phyloP scores from a whole-genome alignment of 2,329 filamentous ascomycete genomes.

The Pyrenochaeta sp. region DNA sequence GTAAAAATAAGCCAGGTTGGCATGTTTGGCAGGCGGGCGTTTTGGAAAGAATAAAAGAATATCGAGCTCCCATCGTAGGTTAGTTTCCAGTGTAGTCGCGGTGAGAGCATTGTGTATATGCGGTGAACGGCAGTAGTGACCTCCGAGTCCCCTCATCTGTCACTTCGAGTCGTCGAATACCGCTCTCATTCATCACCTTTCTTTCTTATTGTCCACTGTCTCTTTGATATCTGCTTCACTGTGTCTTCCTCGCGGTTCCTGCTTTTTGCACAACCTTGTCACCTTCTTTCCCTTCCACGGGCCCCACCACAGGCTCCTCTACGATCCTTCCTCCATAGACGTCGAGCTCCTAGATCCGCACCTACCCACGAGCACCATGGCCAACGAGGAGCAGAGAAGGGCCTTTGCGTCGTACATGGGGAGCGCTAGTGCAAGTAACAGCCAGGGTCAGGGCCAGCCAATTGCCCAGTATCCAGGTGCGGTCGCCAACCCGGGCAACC shows the following conservation, averaged over 20 bases:
- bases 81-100: not conserved
- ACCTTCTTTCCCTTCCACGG: constrained; percentile 5
- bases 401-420: constrained; percentile 45
- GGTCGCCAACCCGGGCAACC: constrained; percentile 23
- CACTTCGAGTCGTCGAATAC: constrained; percentile 13
- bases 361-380: constrained; percentile 32
- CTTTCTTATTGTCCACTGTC: not conserved
- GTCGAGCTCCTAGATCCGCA: constrained; percentile 15
- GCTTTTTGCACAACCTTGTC: not conserved
- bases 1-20: constrained; percentile 35
- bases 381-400: constrained; percentile 40
- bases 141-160: constrained; percentile 15
- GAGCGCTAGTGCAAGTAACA: constrained; percentile 11
- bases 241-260: not conserved
- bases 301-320: constrained; percentile 8
- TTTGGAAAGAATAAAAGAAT: constrained; percentile 40
- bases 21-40: constrained; percentile 34
- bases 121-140: not conserved
- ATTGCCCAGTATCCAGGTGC: constrained; percentile 28
- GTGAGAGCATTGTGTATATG: constrained; percentile 2
- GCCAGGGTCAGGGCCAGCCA: constrained; percentile 20
- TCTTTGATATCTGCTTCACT: constrained; percentile 6
- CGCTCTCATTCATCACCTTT: not conserved
- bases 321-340: constrained; percentile 17
- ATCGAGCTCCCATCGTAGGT: constrained; percentile 10